Conservation (phyloP, 192 early-diverging fungal species). For the Podila minutissima region DNA sequence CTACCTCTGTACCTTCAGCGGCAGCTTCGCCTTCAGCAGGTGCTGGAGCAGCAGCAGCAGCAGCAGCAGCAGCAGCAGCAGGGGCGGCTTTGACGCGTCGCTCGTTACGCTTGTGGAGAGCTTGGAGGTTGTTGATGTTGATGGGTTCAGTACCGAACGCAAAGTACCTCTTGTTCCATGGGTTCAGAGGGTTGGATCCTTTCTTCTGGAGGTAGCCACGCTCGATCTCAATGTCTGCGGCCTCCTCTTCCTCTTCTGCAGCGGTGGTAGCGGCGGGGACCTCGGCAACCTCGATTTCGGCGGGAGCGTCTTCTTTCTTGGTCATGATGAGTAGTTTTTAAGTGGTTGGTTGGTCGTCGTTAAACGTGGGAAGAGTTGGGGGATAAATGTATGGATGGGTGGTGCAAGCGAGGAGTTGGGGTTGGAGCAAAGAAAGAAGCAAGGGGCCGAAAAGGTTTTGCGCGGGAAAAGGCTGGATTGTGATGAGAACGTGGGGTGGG, state of each 20-base stretch:
- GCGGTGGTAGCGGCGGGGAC: constrained; percentile 1
- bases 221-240: constrained; percentile 43
- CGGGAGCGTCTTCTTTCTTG: constrained; percentile 16
- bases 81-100: constrained; percentile 38
- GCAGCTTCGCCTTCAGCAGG: constrained; percentile 25
- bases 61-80: constrained; percentile 20
- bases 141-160: constrained; percentile 48
- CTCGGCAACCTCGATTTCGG: constrained; percentile 11
- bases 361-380: not conserved
- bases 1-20: constrained; percentile 6
- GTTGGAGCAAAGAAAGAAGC: too few species aligned
- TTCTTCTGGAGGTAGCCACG: constrained; percentile 48
- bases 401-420: not conserved
- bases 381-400: not conserved
- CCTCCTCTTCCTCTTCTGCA: constrained; percentile 40
- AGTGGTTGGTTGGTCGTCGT: not conserved
- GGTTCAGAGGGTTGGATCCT: constrained; percentile 35
- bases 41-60: constrained; percentile 21
- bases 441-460: not conserved
- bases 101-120: constrained; percentile 43
- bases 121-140: constrained; percentile 25
- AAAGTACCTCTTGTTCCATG: constrained; percentile 55
- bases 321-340: constrained; percentile 17
- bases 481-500: not conserved
- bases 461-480: not conserved